Percentiles rank a stretch among this genome's conserved stretches.
phyloP scores from a whole-genome alignment of 257 asterid species.

The Capsicum chinense region DNA sequence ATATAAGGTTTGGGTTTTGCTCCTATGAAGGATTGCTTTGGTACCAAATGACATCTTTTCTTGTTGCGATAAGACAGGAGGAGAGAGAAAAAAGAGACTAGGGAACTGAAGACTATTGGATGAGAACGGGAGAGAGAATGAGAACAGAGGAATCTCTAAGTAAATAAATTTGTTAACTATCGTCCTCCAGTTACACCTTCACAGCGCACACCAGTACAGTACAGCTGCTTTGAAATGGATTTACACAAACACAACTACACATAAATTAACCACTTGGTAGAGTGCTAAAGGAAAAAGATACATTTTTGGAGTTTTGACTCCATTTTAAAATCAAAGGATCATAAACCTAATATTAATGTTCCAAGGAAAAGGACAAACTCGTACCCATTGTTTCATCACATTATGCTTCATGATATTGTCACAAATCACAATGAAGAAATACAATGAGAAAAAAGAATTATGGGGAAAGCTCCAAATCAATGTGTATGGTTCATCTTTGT shows the following conservation, averaged over 20 bases:
- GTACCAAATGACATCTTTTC: background rate
- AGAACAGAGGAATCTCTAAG: background rate
- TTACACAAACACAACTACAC: background rate
- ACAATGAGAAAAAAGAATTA: background rate
- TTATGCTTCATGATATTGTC: background rate
- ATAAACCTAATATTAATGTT: background rate
- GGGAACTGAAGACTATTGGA: background rate
- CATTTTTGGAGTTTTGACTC: background rate
- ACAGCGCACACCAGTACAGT: background rate
- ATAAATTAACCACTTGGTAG: background rate
- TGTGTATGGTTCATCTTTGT: background rate
- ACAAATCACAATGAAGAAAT: background rate
- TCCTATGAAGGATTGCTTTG: background rate
- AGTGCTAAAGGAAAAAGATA: background rate
- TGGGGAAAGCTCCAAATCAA: background rate
- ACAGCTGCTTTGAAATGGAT: background rate
- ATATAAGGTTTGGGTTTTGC: background rate
- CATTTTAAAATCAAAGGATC: background rate
- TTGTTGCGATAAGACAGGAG: background rate
- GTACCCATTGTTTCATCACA: conserved; percentile 2
- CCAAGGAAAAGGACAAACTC: background rate
- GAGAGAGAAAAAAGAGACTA: background rate
- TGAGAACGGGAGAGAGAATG: background rate
- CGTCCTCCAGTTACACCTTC: background rate
- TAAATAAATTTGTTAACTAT: background rate